phyloP scores from a whole-genome alignment of 768 basidiomycete species.

The Pleurotus platypus region DNA sequence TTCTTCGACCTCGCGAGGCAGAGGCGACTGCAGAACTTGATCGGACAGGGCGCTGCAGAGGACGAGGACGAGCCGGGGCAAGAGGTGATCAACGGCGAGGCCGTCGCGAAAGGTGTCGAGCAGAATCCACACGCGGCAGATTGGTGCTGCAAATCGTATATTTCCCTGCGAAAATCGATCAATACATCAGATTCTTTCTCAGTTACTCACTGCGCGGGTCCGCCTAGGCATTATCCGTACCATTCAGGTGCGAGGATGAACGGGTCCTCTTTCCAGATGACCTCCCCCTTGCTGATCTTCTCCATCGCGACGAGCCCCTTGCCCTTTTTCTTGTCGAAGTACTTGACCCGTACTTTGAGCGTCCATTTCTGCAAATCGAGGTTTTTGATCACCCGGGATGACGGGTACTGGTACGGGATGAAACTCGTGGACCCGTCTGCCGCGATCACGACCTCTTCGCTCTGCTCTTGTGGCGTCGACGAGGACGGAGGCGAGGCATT shows the following conservation, averaged over 20 bases:
- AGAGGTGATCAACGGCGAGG: conserved; percentile 42
- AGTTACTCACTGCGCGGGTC: no score
- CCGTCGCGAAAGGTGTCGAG: conserved; percentile 54
- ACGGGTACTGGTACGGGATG: conserved; percentile 39
- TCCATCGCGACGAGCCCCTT: conserved; percentile 79
- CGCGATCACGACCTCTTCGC: conserved; percentile 11
- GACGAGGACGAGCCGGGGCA: conserved; percentile 45
- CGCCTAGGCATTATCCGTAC: conserved; percentile 25
- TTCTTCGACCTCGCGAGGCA: conserved; percentile 65
- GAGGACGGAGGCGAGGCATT: conserved; percentile 11
- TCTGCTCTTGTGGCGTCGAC: conserved; percentile 9
- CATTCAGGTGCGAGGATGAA: conserved; percentile 81
- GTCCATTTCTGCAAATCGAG: conserved; percentile 66
- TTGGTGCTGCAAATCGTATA: conserved; percentile 62
- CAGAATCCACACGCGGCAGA: conserved; percentile 71
- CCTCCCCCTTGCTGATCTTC: conserved; percentile 65
- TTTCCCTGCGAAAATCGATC: conserved; percentile 49
- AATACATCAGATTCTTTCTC: not conserved
- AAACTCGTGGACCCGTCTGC: not conserved
- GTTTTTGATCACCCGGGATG: conserved; percentile 59
- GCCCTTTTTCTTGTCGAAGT: conserved; percentile 70
- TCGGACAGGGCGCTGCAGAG: conserved; percentile 44
- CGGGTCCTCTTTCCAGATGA: conserved; percentile 84
- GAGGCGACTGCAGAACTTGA: conserved; percentile 77
- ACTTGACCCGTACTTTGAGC: conserved; percentile 57